Conservation (phyloP, 495 filamentous ascomycete species). For the Daldinia caldariorum region DNA sequence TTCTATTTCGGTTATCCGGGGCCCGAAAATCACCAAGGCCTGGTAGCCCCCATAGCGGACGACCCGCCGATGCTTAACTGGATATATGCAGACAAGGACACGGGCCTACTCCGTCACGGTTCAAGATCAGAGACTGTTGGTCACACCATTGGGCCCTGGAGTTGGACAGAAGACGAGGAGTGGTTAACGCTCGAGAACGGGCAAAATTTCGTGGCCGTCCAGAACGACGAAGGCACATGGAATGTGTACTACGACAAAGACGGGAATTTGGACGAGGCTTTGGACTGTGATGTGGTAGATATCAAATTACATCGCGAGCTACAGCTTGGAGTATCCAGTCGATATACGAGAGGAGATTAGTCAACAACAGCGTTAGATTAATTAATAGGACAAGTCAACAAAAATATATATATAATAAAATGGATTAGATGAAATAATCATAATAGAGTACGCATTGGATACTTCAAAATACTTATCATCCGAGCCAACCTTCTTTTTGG, state of each 20-base stretch:
- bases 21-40: constrained; percentile 63
- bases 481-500: constrained; percentile 14
- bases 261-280: constrained; percentile 43
- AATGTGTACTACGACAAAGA: constrained; percentile 57
- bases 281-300: constrained; percentile 47
- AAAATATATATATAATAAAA: too few species aligned
- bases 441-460: constrained; percentile 16
- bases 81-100: constrained; percentile 70
- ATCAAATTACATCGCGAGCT: constrained; percentile 47
- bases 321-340: constrained; percentile 49
- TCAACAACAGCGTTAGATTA: constrained; percentile 4
- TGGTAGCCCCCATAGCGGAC: constrained; percentile 67
- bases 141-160: constrained; percentile 66
- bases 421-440: too few species aligned
- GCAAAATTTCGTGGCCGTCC: constrained; percentile 54
- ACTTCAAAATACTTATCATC: constrained; percentile 25
- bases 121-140: constrained; percentile 58
- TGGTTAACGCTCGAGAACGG: constrained; percentile 62
- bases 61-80: constrained; percentile 72
- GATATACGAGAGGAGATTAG: constrained; percentile 38
- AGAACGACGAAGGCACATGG: constrained; percentile 58
- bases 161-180: constrained; percentile 64
- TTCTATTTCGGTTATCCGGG: constrained; percentile 69
- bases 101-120: constrained; percentile 64
- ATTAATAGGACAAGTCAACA: neutral